Evolutionary conservation across 148 eudicot species (phyloP), one percentile per base, ranked within the genome.

Genomic region (Fallopia convolvulus): DNA sequence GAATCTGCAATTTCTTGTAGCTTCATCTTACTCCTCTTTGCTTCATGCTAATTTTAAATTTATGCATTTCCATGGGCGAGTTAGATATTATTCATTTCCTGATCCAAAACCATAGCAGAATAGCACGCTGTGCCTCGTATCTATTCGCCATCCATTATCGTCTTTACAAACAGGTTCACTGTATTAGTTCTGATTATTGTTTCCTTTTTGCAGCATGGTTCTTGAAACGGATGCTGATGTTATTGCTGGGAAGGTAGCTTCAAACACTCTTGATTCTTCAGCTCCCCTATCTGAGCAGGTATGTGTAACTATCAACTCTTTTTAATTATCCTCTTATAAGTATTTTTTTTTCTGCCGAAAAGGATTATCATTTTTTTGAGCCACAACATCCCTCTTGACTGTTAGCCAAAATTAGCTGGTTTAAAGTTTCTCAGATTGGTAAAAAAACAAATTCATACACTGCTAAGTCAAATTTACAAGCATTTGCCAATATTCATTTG

Each of bases 211-310:
- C 89, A 95, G 99, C 85, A 90, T 95, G 88, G 79, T 95, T 82
- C 99, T 95, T 60, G 99, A 95, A 88, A 93, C 97, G 7, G 99
- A 93, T 79, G 97, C 92, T 32, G 91, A 83, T 82, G 78, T 90
- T 70, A 93, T 95, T 79, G 97, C 97, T 47, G 91, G 93, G 76
- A 95, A 95, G 82, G 99, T 93, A 47, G 97, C 90, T 14, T 85
- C 90, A 55, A 88, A 89, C 74, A 68, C 10, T 68, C 87, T 91
- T 83, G 99, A 95, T 82, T 89, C 91, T 72, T 91, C 94, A 17
- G 97, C 99, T 71, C 92, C 97, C 63, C 82, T 95, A 75, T 90
- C 97, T 66, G 97, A 95, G 84, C 99, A 93, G 94, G 97, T 93
- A 74, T 74, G 72, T 68, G 46, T 68, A 68, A 65, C 18, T 65